Evolutionary conservation across 139 green algal species (phyloP), one percentile per base, ranked within the genome.

Genomic region (Spirogloea muscicola): DNA sequence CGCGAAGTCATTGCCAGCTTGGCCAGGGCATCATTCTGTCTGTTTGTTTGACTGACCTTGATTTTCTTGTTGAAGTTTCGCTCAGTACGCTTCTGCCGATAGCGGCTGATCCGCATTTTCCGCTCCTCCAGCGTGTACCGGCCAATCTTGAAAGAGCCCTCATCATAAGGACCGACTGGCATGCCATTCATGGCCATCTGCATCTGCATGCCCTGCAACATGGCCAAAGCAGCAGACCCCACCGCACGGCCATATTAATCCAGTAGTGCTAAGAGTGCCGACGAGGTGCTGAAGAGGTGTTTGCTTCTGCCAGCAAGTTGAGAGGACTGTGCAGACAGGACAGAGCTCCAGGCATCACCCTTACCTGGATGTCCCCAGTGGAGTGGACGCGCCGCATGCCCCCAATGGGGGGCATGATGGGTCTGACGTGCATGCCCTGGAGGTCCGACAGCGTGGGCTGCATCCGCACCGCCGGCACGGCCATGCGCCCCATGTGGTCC

Each of bases 61-160:
- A 92, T 87, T 44, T 86, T 80, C 70, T 87, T 87, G 13, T 79
- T 79, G 51, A 88, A 90, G 65, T 89, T 90, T 27, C 86, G 82
- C 58, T 84, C 66, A 42, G 87, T 67, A 2, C 90, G 84, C 68
- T 93, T 93, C 39, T 87, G 82, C 4, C 89, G 80, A 67, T 94
- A 94, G 25, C 88, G 74, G 62, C 88, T 83, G 31, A 94, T 93
- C 46, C 88, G 88, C 52, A 83, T 65, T 39, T 82, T 55, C 1
- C 89, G 70, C 79, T 94, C 89, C 51, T 91, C 87, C 18, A 82
- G 49, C 2, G 88, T 89, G 3, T 79, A 79, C 55, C 72, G 39
- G 1, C 71, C 74, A 6, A 80, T 43, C 29, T 49, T 80, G 46
- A 72, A 81, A 3, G 10, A 48, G 42, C 31, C 68, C 25, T 72